Evolutionary conservation across 2,329 filamentous ascomycete genomes (phyloP).

Genomic region (Penicillium hesseltinei): DNA sequence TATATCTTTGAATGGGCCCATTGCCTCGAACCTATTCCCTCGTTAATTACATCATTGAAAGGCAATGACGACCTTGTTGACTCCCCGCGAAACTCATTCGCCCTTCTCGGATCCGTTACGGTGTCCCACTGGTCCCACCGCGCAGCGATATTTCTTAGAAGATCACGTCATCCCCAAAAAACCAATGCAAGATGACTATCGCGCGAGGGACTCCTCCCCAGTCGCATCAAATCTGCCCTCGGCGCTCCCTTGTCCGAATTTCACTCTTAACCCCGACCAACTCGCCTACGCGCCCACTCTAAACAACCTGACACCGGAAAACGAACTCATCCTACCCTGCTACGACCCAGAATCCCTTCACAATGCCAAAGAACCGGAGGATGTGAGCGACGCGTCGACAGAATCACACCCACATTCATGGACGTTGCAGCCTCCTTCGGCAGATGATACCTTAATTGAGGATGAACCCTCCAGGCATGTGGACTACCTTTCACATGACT

Average conservation of each 20-base stretch:
- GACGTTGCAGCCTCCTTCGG: conserved; percentile 62
- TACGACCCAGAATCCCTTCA: conserved; percentile 41
- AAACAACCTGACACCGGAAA: conserved; percentile 40
- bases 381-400: conserved; percentile 23
- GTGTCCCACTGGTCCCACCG: conserved; percentile 27
- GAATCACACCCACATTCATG: conserved; percentile 51
- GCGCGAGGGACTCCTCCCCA: conserved; percentile 23
- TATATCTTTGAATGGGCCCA: background rate
- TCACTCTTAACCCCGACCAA: conserved; percentile 31
- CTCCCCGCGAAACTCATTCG: conserved; percentile 32
- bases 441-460: conserved; percentile 76
- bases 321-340: conserved; percentile 44
- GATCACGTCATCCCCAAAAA: conserved; percentile 24
- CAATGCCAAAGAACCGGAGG: conserved; percentile 44
- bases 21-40: background rate
- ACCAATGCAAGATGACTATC: conserved; percentile 28
- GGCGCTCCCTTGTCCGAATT: conserved; percentile 38
- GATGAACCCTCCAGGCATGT: conserved; percentile 80
- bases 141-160: conserved; percentile 35
- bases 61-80: conserved; percentile 38
- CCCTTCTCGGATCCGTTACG: conserved; percentile 34
- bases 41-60: conserved; percentile 1
- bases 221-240: conserved; percentile 34
- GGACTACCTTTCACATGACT: conserved; percentile 92
- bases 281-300: conserved; percentile 36